Evolutionary conservation across 331 rosid species (phyloP).

Genomic region (Acacia pycnantha): DNA sequence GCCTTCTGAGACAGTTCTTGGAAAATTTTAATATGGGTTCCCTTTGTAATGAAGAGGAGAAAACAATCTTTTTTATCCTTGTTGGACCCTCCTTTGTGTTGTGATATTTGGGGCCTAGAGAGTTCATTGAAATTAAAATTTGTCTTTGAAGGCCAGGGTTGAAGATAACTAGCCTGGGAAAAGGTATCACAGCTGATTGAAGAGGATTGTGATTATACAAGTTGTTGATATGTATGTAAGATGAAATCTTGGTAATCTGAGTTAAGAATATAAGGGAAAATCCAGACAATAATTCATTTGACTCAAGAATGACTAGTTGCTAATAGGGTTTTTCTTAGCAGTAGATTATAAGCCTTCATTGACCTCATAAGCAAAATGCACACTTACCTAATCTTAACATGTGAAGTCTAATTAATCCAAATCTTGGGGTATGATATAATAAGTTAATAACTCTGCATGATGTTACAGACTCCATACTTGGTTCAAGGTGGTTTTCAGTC

Average conservation of each 20-base stretch:
- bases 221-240: slow-evolving; percentile 11
- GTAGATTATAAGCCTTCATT: slow-evolving; percentile 21
- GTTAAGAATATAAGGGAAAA: slow-evolving; percentile 3
- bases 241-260: background rate
- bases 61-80: background rate
- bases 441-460: slow-evolving; percentile 3
- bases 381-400: slow-evolving; percentile 16
- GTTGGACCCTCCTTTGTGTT: background rate
- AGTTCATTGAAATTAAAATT: slow-evolving; percentile 11
- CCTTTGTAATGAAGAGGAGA: background rate
- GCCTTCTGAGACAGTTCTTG: slow-evolving; percentile 29
- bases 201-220: background rate
- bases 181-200: background rate
- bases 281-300: background rate
- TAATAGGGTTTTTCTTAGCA: background rate
- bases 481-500: slow-evolving; percentile 90
- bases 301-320: background rate
- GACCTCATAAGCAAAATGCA: slow-evolving; percentile 11
- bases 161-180: slow-evolving; percentile 16
- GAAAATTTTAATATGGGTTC: slow-evolving; percentile 6
- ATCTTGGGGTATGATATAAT: background rate
- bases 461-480: slow-evolving; percentile 75
- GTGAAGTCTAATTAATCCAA: slow-evolving; percentile 16
- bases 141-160: slow-evolving; percentile 28
- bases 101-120: slow-evolving; percentile 10